Conservation (phyloP, 345 rosid genomes). For the Rhizophora mangle region DNA sequence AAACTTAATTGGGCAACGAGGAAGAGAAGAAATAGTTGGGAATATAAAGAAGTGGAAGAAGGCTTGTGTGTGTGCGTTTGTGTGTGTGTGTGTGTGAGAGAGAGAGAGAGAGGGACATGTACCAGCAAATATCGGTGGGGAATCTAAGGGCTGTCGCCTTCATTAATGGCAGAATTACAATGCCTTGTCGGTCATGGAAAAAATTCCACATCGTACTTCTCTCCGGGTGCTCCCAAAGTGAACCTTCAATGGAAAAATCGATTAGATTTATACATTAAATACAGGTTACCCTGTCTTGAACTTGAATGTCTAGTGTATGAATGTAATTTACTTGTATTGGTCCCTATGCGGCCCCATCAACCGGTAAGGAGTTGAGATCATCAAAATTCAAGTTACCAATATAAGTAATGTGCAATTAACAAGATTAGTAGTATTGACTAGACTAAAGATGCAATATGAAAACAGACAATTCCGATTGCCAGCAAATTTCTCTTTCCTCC, state of each 20-base stretch:
- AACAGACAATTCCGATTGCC: conserved; percentile 22
- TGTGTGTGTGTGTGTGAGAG: conserved; percentile 12
- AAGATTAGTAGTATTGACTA: conserved; percentile 48
- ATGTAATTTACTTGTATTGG: conserved; percentile 12
- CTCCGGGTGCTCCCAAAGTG: neutral
- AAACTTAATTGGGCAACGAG: neutral
- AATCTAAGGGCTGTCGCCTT: conserved; percentile 81
- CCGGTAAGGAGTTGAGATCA: conserved; percentile 24
- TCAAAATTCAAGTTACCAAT: conserved; percentile 43
- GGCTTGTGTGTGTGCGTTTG: conserved; percentile 1
- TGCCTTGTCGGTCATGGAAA: conserved; percentile 65
- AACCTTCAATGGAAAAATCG: neutral
- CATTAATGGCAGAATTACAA: conserved; percentile 69
- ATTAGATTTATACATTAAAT: neutral
- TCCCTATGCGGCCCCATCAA: conserved; percentile 4
- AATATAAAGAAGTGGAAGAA: conserved; percentile 9
- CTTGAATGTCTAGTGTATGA: no score
- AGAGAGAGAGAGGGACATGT: conserved; percentile 42
- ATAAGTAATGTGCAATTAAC: conserved; percentile 38
- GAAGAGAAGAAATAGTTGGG: neutral
- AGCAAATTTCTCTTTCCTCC: neutral
- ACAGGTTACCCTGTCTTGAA: neutral
- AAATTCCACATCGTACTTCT: conserved; percentile 8
- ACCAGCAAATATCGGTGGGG: conserved; percentile 61
- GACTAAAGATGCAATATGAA: conserved; percentile 53